phyloP scores from a whole-genome alignment of 306 rosid genomes.

The Trifolium pratense region DNA sequence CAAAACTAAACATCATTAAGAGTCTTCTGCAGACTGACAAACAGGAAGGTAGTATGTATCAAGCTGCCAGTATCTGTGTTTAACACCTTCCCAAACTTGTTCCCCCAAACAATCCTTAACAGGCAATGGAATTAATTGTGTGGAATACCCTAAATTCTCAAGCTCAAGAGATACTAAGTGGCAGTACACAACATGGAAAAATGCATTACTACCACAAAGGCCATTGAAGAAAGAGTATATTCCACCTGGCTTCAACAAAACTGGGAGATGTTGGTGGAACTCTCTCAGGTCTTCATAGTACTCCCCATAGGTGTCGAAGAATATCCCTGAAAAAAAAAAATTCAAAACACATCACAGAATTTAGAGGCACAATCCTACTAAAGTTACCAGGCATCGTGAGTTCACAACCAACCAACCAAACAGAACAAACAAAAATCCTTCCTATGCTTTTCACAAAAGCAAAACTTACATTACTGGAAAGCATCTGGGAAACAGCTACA shows the following conservation, averaged over 20 bases:
- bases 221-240: conserved; percentile 94
- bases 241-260: conserved; percentile 78
- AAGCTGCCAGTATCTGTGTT: conserved; percentile 97
- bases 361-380: neutral
- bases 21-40: conserved; percentile 67
- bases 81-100: conserved; percentile 91
- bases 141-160: conserved; percentile 83
- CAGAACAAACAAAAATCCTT: neutral
- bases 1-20: conserved; percentile 48
- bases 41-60: conserved; percentile 93
- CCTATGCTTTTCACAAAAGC: conserved; percentile 2
- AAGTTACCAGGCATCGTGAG: neutral
- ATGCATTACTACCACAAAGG: conserved; percentile 91
- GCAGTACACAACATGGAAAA: conserved; percentile 95
- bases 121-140: conserved; percentile 86
- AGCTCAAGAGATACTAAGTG: conserved; percentile 85
- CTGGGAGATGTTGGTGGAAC: conserved; percentile 88
- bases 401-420: conserved; percentile 3
- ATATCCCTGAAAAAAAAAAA: conserved; percentile 71
- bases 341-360: conserved; percentile 9
- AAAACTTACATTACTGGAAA: neutral
- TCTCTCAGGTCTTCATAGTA: conserved; percentile 89
- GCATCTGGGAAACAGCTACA: neutral
- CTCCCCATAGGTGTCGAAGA: conserved; percentile 96
- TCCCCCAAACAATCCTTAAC: conserved; percentile 90